phyloP scores from a whole-genome alignment of 805 yeast species.

The Kluyveromyces dobzhanskii region DNA sequence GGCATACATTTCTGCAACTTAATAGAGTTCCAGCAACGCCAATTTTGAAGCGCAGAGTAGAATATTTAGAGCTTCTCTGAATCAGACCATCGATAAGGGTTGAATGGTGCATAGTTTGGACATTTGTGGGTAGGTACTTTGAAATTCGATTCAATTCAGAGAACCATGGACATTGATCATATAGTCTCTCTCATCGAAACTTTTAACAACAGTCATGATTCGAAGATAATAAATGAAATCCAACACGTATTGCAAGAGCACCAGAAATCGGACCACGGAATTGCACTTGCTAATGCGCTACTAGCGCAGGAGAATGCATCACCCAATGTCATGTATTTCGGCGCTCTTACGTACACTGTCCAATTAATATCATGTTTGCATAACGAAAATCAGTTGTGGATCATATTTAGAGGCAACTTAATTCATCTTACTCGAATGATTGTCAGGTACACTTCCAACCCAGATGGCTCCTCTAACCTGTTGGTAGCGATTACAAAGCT shows the following conservation, averaged over 20 bases:
- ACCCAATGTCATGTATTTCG: constrained; percentile 27
- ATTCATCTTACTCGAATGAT: constrained; percentile 16
- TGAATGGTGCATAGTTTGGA: too few relatives aligned
- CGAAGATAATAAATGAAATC: constrained; percentile 22
- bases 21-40: too few relatives aligned
- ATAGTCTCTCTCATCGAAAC: constrained; percentile 17
- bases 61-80: too few relatives aligned
- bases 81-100: too few relatives aligned
- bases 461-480: constrained; percentile 9
- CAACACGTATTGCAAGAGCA: constrained; percentile 25
- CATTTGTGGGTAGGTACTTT: too few relatives aligned
- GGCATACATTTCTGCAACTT: too few relatives aligned
- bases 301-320: constrained; percentile 14
- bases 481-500: constrained; percentile 24
- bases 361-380: constrained; percentile 19
- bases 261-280: constrained; percentile 26
- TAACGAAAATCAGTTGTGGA: constrained; percentile 15
- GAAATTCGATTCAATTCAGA: too few relatives aligned
- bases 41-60: too few relatives aligned
- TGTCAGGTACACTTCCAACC: constrained; percentile 11
- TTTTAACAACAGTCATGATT: constrained; percentile 22
- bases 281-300: constrained; percentile 22
- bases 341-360: constrained; percentile 29
- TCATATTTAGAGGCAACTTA: constrained; percentile 20
- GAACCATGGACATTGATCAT: constrained; percentile 1